phyloP scores from a whole-genome alignment of 1,284 basidiomycete species.

The Papiliotrema laurentii region DNA sequence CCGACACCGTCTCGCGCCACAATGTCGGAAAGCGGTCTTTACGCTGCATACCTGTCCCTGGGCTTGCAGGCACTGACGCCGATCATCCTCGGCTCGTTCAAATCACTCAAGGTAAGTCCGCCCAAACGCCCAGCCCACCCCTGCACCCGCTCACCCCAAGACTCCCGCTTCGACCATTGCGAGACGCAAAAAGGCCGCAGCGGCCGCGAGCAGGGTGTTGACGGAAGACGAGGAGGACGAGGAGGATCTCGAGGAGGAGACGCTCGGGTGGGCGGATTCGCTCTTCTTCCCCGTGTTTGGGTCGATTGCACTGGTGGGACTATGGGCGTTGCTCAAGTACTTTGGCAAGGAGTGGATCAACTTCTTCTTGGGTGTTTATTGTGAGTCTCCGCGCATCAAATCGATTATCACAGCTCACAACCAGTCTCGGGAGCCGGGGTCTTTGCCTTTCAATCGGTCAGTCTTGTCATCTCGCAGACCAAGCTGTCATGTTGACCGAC shows the following conservation, averaged over 20 bases:
- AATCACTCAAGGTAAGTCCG: slow-evolving; percentile 39
- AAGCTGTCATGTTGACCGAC: background rate
- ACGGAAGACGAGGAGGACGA: slow-evolving; percentile 31
- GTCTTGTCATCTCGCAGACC: slow-evolving; percentile 6
- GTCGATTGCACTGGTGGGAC: slow-evolving; percentile 33
- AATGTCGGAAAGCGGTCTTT: slow-evolving; percentile 2
- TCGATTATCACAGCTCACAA: background rate
- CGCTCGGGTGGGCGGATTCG: slow-evolving; percentile 39
- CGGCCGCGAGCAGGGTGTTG: slow-evolving; percentile 8
- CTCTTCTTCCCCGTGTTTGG: slow-evolving; percentile 45
- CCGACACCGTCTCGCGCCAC: too few relatives aligned
- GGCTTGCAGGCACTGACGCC: slow-evolving; percentile 42
- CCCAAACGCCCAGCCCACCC: background rate
- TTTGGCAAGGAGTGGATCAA: slow-evolving; percentile 73
- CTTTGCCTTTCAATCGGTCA: slow-evolving; percentile 43
- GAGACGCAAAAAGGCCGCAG: slow-evolving; percentile 12
- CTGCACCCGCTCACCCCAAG: slow-evolving; percentile 14
- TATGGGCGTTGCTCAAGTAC: slow-evolving; percentile 53
- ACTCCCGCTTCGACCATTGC: slow-evolving; percentile 30
- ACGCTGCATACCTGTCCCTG: slow-evolving; percentile 30
- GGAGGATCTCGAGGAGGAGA: slow-evolving; percentile 35
- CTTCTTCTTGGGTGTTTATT: slow-evolving; percentile 60
- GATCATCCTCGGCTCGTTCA: slow-evolving; percentile 45
- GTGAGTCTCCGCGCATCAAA: too few relatives aligned
- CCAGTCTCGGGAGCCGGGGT: slow-evolving; percentile 37